Base-by-base conservation (phyloP, 345 rosid genomes). In the Corchorus capsularis region DNA sequence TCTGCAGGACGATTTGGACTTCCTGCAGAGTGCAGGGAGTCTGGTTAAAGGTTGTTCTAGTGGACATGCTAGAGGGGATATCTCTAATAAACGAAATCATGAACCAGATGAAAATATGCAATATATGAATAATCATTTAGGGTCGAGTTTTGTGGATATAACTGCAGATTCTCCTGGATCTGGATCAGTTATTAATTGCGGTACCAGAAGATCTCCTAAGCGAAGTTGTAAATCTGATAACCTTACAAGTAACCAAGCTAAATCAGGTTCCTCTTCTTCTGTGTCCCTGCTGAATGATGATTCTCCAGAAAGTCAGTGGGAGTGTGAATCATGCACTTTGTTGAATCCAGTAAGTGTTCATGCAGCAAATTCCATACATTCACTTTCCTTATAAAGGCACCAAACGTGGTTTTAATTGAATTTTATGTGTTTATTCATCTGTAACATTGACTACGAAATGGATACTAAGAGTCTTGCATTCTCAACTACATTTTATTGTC, bases 241-340 rank as follows among this genome's bases (percentile, higher is more conserved):
- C 27, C 27, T 27, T 27, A 27, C 27, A 27, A 27, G 27, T 27
- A 27, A 61, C 64, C 76, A 39, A 45, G 79, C 83, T 34, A 71
- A 72, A 67, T 77, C 85, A 10, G 8, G 75, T 55, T 72, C 63
- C 57, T 73, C 77, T 61, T 63, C 84, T 80, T 75, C 74, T 20
- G 67, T 67, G 10, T 78, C 77, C 15, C 50, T 17, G 62, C 66
- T 37, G 84, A 45, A 72, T 67, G 66, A 52, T 75, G 78, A 73
- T 67, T 72, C 83, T 75, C 55, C 32, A 63, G 72, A 69, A 72
- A n/a, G 12, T 68, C 59, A 67, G 91, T 96, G 97, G 98, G 84
- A 82, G 75, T 96, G 99, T 87, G 82, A 69, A 65, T 85, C 80
- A 4, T 93, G 98, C 85, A 91, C 94, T 65, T 81, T 93, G 72